phyloP scores from a whole-genome alignment of 495 filamentous ascomycete genomes.

The Aspergillus saccharolyticus region DNA sequence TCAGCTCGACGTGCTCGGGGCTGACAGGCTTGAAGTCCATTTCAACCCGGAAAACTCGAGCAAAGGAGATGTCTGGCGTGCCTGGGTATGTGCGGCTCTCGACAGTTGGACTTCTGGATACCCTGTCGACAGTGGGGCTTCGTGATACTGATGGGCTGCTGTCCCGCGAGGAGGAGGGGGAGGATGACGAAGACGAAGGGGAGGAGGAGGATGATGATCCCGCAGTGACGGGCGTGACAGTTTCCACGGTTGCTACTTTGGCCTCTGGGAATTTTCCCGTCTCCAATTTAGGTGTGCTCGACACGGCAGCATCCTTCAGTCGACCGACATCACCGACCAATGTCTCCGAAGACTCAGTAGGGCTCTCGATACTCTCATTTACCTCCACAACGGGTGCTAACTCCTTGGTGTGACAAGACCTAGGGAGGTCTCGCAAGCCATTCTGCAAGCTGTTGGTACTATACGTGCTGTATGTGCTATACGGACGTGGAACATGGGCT shows the following conservation, averaged over 20 bases:
- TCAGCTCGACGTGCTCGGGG: slow-evolving; percentile 2
- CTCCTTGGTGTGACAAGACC: not conserved
- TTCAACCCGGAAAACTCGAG: not conserved
- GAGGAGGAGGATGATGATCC: not conserved
- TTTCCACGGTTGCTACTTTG: not conserved
- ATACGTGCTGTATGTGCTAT: not conserved
- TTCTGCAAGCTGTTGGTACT: not conserved
- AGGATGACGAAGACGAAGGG: too few species aligned
- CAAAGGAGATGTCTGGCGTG: not conserved
- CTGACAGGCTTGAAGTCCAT: slow-evolving; percentile 1
- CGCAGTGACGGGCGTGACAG: not conserved
- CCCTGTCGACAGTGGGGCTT: not conserved
- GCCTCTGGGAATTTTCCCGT: not conserved
- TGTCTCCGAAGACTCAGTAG: not conserved
- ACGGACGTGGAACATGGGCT: not conserved
- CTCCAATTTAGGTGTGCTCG: not conserved
- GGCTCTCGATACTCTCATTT: not conserved
- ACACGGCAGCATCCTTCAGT: not conserved
- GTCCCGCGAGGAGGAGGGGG: not conserved
- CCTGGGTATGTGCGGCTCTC: not conserved
- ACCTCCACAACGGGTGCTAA: not conserved
- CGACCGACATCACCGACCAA: slow-evolving; percentile 1
- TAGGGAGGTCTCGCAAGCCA: not conserved
- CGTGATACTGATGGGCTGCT: not conserved
- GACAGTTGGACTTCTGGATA: not conserved